Percentiles rank a stretch among this genome's conserved stretches.
These are phyloP conservation scores for Oemleria cerasiformis DNA, from an alignment of 306 rosid species.

Conservation along the genomic window DNA sequence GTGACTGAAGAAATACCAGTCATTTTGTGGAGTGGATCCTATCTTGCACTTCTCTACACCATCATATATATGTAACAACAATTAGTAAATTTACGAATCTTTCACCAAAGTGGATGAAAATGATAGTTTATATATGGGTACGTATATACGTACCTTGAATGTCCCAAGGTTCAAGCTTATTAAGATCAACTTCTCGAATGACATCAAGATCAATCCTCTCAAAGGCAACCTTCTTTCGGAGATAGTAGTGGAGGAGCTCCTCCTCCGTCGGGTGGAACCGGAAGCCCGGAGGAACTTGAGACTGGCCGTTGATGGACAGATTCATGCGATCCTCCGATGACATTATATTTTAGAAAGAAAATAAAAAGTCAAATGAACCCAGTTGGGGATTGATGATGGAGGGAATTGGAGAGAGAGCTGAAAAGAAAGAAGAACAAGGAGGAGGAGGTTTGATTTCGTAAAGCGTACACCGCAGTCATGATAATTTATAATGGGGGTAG, in stretches of 20 bases:
- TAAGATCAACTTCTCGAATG: slow-evolving; percentile 57
- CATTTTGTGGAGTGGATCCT: slow-evolving; percentile 58
- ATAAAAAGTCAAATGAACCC: not conserved
- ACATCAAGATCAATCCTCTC: slow-evolving; percentile 61
- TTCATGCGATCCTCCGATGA: slow-evolving; percentile 35
- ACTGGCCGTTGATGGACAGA: slow-evolving; percentile 51
- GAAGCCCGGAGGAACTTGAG: slow-evolving; percentile 56
- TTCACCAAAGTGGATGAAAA: no score
- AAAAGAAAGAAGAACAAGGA: not conserved
- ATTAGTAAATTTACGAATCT: not conserved
- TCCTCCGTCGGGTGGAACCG: slow-evolving; percentile 62
- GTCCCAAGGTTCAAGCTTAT: slow-evolving; percentile 69
- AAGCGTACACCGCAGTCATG: slow-evolving; percentile 33
- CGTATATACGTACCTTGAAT: slow-evolving; percentile 45
- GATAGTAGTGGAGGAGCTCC: slow-evolving; percentile 61
- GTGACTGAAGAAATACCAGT: slow-evolving; percentile 66
- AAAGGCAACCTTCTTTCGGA: slow-evolving; percentile 51
- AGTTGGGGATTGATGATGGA: not conserved
- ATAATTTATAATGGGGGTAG: slow-evolving; percentile 49
- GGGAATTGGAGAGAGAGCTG: not conserved
- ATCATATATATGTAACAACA: no score
- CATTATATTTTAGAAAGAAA: not conserved
- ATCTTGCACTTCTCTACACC: slow-evolving; percentile 53
- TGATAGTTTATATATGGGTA: not conserved
- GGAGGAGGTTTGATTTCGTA: slow-evolving; percentile 11